Evolutionary conservation across 2,329 filamentous ascomycete genomes (phyloP), one percentile per base, ranked within the genome.

Genomic region (Colletotrichum sp.): DNA sequence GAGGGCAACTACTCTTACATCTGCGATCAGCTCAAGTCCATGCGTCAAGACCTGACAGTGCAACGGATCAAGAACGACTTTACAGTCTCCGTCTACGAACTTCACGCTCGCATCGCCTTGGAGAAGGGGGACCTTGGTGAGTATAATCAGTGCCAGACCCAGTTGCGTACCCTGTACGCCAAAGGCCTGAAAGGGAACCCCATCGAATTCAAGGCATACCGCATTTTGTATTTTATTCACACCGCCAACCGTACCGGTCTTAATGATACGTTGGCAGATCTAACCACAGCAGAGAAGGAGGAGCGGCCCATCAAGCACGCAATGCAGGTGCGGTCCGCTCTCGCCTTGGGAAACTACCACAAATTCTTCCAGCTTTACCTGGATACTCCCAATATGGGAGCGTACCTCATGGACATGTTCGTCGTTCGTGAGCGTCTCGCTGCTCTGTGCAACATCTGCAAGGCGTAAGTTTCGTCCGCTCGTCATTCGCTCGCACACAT

Each of bases 71-170:
- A 95, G 87, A 98, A 96, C 86, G 95, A 98, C 69, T 99, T 99
- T 84, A 99, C 97, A 30, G 96, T 99, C 78, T 94, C 92, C 78
- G 97, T 98, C 64, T 99, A 99, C 86, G 97, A 99, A 88, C 98
- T 96, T 77, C 97, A 99, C 87, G 97, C 96, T 78, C 94, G 97
- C 77, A 99, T 99, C 87, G 97, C 97, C 80, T 90, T 99, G 86
- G 96, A 99, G 87, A 98, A 98, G 91, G 96, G 95, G 87, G 97
- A 99, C 90, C 92, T 99, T 89, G 96, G 97, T 99, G 97, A 99
- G 97, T 99, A 99, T 97, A 99, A 99, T 89, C 97, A 99, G 91
- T 99, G 97, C 87, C 97, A 99, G 89, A 99, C 97, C 82, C 97
- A 99, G 88, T 90, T 99, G 84, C 95, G 95, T 86, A 95, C 94